Conservation (phyloP, 2,329 filamentous ascomycete genomes). For the Cercospora nicotianae region DNA sequence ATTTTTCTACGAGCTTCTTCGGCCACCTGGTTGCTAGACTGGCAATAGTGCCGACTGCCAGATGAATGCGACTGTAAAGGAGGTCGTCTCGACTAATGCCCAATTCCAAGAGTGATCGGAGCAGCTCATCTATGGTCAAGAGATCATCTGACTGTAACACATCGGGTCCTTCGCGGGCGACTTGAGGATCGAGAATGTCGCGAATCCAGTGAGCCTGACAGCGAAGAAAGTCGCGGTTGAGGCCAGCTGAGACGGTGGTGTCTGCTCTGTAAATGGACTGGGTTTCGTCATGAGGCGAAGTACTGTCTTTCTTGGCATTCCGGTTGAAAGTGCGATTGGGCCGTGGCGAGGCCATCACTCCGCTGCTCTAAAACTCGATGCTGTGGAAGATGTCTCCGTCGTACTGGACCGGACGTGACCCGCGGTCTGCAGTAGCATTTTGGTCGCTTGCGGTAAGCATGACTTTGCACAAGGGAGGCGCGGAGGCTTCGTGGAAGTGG, state of each 20-base stretch:
- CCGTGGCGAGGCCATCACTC: background rate
- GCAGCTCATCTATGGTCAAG: slow-evolving; percentile 46
- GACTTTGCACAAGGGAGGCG: background rate
- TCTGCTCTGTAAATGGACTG: background rate
- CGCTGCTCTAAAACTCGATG: background rate
- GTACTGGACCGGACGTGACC: background rate
- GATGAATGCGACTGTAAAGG: slow-evolving; percentile 49
- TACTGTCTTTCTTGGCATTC: background rate
- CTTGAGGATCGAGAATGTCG: slow-evolving; percentile 48
- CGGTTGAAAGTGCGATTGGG: background rate
- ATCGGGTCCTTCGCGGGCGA: slow-evolving; percentile 49
- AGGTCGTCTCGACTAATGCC: slow-evolving; percentile 40
- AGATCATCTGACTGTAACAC: slow-evolving; percentile 47
- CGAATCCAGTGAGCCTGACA: slow-evolving; percentile 48
- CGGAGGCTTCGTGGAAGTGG: background rate
- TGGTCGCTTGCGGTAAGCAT: background rate
- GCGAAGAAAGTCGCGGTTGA: slow-evolving; percentile 34
- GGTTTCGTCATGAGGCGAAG: background rate
- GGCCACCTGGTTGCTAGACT: slow-evolving; percentile 52
- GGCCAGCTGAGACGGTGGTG: background rate
- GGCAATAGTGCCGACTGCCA: slow-evolving; percentile 45
- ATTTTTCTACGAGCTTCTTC: slow-evolving; percentile 45
- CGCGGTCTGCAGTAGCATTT: background rate
- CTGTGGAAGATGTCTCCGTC: background rate
- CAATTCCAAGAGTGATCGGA: slow-evolving; percentile 35